These are phyloP conservation scores for Puccinia polysora DNA, from an alignment of 1,284 basidiomycete species.

Conservation along the genomic window DNA sequence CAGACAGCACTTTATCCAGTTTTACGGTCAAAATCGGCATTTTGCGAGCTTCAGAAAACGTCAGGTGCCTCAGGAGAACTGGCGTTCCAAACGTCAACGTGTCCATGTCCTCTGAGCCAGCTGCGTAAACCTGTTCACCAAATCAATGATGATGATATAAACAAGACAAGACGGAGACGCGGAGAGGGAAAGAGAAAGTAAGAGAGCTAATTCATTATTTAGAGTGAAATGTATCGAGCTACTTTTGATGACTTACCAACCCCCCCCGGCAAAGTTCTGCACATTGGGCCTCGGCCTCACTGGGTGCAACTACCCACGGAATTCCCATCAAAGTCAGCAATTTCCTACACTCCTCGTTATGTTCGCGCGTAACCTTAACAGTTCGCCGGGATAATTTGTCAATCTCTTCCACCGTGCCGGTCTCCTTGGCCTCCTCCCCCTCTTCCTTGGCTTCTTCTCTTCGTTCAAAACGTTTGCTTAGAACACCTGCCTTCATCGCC, in stretches of 20 bases:
- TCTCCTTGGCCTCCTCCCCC: conserved; percentile 93
- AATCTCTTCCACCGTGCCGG: conserved; percentile 80
- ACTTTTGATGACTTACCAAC: conserved; percentile 46
- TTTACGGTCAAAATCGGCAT: conserved; percentile 92
- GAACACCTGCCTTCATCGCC: conserved; percentile 89
- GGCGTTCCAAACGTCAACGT: conserved; percentile 93
- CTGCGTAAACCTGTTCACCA: conserved; percentile 95
- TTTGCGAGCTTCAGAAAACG: conserved; percentile 98
- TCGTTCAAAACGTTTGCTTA: conserved; percentile 84
- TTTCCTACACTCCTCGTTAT: conserved; percentile 90
- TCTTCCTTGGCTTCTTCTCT: conserved; percentile 90
- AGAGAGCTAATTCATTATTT: background rate
- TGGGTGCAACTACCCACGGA: conserved; percentile 86
- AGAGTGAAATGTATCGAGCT: background rate
- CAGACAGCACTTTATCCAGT: conserved; percentile 75
- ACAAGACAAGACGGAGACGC: background rate
- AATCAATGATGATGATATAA: too few relatives aligned
- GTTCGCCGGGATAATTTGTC: conserved; percentile 85
- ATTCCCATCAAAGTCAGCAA: conserved; percentile 94
- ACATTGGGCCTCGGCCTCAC: conserved; percentile 97
- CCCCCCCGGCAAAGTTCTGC: conserved; percentile 92
- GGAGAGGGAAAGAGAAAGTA: background rate
- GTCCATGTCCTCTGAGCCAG: conserved; percentile 99
- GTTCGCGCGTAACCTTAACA: conserved; percentile 89
- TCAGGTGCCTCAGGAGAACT: conserved; percentile 87